Base-by-base conservation (phyloP, 164 flowering plant species). In the Annona cherimola region DNA sequence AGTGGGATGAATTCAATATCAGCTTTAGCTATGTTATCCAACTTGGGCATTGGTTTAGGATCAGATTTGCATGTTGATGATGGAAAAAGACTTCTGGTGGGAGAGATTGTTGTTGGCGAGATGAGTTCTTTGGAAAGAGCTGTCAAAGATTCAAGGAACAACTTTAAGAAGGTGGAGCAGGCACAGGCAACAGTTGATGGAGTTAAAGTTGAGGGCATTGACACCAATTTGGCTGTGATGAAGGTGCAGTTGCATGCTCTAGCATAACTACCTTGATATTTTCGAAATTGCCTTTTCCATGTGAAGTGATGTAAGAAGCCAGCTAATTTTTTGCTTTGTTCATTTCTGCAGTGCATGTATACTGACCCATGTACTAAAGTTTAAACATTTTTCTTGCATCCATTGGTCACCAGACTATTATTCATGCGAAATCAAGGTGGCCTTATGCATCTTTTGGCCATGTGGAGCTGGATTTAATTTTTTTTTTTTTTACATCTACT, bases 141-240 rank as follows among this genome's bases (percentile, higher is more conserved):
- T n/a, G 88, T 96, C 63, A 81, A 76, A 66, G 90, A 93, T 69
- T 87, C 97, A 44, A 86, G 83, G 78, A 87, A 74, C 69, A 86
- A 81, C 75, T 87, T 87, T 72, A 83, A 86, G 69, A 92, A 89
- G 64, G 90, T 89, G 75, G 90, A 85, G 60, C 74, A 59, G 20
- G 99, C 99, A n/a, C 89, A 91, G 83, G 91, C 86, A 74, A 86
- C 98, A 18, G 85, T 93, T 65, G 87, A 91, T 84, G 98, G 89
- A 66, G 99, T 86, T 57, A 96, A 93, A 90, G 95, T 96, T 9
- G 96, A 93, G 67, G 99, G 98, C 4, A 77, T 96, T 63, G 98
- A 96, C 71, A 96, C 95, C 74, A 96, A 96, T 78, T 75, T 93
- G 81, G 98, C 96, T 2, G 90, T 95, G 67, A 89, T 95, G 98